Evolutionary conservation across 345 rosid species (phyloP), one percentile per base, ranked within the genome.

Genomic region (Luvunga scandens): DNA sequence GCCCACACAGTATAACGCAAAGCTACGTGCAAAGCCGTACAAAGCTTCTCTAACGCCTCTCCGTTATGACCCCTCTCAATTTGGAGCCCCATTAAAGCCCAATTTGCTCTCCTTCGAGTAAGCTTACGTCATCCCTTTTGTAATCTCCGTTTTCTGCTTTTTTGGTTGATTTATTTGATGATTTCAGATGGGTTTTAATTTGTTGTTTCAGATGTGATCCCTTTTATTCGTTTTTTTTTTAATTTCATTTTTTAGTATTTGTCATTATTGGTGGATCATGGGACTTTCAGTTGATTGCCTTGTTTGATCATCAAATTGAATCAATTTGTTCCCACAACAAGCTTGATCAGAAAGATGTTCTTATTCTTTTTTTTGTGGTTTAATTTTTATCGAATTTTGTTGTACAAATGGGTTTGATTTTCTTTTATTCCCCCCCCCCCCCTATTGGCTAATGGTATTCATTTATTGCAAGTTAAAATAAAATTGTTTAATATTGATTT

Each of bases 181-280:
- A 48, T 31, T 64, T 75, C 28, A 6, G 61, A 64, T 64, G 45
- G 60, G 0, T 62, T 74, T 39, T 62, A 24, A 36, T 42, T 74
- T 62, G 12, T 39, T 48, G 22, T 62, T 19, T 27, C 38, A 63
- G 68, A 45, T 42, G 45, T 62, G 77, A 74, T 74, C 77, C 63
- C 57, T 28, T 5, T 18, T 62, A 12, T 30, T 27, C 60, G 21
- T 39, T 39, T 70, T 70, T 50, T 1, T 42, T n/a, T n/a, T n/a
- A n/a, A 10, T 45, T 16, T 36, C 7, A 21, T 27, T 42, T 39
- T 30, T n/a, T 60, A 53, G 12, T 34, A 25, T 33, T 65, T 53
- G 21, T 65, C n/a, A 31, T 75, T 21, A 16, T 48, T 65, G 62
- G 24, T 64, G 71, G 62, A 65, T 75, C 78, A 65, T 50, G 30